Base-by-base conservation (phyloP, 805 yeast genomes). In the Saturnispora hagleri region DNA sequence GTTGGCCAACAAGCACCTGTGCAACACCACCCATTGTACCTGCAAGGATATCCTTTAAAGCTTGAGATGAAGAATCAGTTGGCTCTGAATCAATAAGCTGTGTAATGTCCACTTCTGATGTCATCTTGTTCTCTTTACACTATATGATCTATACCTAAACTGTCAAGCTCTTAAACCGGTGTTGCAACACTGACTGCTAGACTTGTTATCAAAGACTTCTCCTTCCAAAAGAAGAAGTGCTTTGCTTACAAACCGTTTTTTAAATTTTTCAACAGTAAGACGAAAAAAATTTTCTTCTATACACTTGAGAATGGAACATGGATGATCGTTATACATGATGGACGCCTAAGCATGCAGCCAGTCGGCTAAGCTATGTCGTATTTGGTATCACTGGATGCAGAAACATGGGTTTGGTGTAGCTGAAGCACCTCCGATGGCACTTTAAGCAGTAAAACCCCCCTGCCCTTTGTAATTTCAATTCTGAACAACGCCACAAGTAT, bases 11-110 rank as follows among this genome's bases (percentile, higher is more conserved):
- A 34, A 93, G 71, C 7, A 93, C 98, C 69, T 93, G 99, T 6
- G 97, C 91, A 27, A 93, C 80, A 50, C 99, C 99, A 52, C 98
- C 98, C 59, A 84, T 76, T 17, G 97, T 91, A 20, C 99, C 99
- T 4, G 95, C 95, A 51, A 86, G 69, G 47, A 89, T 76, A 66
- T 90, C 97, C 61, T 89, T 89, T 33, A 75, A 57, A 10, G 88
- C 88, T 43, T 80, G 64, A 51, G 58, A 59, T 17, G 63, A 62
- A 40, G 66, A 66, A 20, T 56, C 40, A 24, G 48, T 52, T 17
- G 57, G 55, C 10, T 54, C 54, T 5, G 54, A 51, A n/a, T 61
- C 64, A 43, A 50, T 50, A 20, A 50, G 41, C 26, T 50, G 52
- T 2, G 57, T 53, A n/a, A 65, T 43, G 26, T 57, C 60, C 27